phyloP scores from a whole-genome alignment of 2,329 filamentous ascomycete species.

The Phialocephala sp. region DNA sequence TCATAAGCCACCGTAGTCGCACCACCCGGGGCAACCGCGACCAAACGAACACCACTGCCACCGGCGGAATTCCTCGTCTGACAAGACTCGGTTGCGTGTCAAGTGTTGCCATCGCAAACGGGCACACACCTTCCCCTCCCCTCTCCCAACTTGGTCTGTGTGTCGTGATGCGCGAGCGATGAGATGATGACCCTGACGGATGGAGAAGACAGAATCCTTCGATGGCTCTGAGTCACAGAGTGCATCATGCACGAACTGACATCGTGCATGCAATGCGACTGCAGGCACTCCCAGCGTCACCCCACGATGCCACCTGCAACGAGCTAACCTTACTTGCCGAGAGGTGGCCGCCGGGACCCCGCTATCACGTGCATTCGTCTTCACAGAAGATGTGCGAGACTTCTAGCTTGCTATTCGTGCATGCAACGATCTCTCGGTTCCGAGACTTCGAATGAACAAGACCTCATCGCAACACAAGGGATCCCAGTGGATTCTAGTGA shows the following conservation, averaged over 20 bases:
- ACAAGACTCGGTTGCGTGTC: neutral
- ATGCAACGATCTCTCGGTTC: neutral
- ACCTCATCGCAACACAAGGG: neutral
- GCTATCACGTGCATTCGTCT: neutral
- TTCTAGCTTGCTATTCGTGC: neutral
- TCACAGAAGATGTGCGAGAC: neutral
- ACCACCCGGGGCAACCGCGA: neutral
- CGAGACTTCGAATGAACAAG: neutral
- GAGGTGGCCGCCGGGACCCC: too few species aligned
- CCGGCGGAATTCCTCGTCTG: neutral
- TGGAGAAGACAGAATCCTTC: neutral
- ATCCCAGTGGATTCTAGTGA: neutral
- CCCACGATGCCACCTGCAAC: neutral
- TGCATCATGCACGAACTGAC: slow-evolving; percentile 1
- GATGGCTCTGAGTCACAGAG: neutral
- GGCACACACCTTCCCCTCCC: neutral
- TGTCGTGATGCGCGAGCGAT: neutral
- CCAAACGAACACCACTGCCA: neutral
- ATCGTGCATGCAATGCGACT: slow-evolving; percentile 4
- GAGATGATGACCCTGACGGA: neutral
- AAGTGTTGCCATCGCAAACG: neutral
- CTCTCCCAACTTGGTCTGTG: neutral
- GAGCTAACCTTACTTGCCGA: too few species aligned
- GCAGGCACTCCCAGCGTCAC: neutral
- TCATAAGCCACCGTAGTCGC: neutral